These are phyloP conservation scores for Phytophthora cajani DNA, from an alignment of 352 stramenopile genomes.

Conservation along the genomic window DNA sequence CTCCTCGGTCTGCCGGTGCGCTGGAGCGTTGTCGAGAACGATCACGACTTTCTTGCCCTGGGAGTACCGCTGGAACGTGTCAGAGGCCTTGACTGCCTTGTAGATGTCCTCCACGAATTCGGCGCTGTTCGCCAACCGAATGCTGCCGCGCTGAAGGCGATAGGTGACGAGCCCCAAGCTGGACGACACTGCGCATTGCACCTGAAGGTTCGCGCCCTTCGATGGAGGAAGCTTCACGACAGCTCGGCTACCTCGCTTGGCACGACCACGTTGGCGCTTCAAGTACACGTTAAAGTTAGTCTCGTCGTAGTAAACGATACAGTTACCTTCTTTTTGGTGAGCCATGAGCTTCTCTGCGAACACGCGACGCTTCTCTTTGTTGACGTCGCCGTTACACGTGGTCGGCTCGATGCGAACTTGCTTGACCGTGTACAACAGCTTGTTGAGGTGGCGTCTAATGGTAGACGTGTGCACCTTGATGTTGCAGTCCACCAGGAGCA, in stretches of 20 bases:
- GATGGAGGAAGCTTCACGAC: slow-evolving; percentile 1
- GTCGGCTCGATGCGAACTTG: slow-evolving; percentile 5
- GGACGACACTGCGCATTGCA: slow-evolving; percentile 7
- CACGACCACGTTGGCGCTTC: background rate
- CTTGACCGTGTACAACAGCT: slow-evolving; percentile 5
- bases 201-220: slow-evolving; percentile 14
- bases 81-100: background rate
- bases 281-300: slow-evolving; percentile 11
- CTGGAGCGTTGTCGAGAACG: slow-evolving; percentile 1
- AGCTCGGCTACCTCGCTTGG: slow-evolving; percentile 2
- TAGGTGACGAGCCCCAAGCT: slow-evolving; percentile 3
- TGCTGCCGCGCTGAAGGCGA: slow-evolving; percentile 5
- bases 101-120: slow-evolving; percentile 5
- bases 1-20: slow-evolving; percentile 3
- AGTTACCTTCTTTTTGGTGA: slow-evolving; percentile 4
- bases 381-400: slow-evolving; percentile 16
- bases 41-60: background rate
- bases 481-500: background rate
- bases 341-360: slow-evolving; percentile 2
- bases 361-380: slow-evolving; percentile 9
- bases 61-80: background rate
- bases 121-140: slow-evolving; percentile 5
- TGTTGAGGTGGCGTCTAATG: background rate
- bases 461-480: background rate
- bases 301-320: slow-evolving; percentile 12